Percentiles rank a stretch among this genome's conserved stretches.
phyloP scores from a whole-genome alignment of 768 basidiomycete genomes.

The Filobasidium floriforme region DNA sequence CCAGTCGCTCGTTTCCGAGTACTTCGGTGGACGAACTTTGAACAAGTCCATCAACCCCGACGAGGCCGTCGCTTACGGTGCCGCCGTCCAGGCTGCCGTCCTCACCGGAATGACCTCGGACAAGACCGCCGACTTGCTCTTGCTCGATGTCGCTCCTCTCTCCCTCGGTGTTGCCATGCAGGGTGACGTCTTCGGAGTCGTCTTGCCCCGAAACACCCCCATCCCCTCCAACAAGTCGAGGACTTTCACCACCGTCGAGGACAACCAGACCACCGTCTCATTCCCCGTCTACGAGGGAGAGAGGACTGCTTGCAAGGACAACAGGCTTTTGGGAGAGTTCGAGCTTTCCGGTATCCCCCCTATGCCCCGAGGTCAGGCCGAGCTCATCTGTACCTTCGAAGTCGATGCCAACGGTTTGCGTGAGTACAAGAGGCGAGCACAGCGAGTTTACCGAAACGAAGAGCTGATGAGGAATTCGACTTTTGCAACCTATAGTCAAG shows the following conservation, averaged over 20 bases:
- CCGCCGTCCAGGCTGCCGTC: slow-evolving; percentile 97
- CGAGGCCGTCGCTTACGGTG: slow-evolving; percentile 99
- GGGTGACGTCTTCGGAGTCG: slow-evolving; percentile 98
- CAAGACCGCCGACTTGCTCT: slow-evolving; percentile 94
- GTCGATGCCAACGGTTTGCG: slow-evolving; percentile 95
- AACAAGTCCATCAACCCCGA: slow-evolving; percentile 99
- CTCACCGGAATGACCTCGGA: slow-evolving; percentile 98
- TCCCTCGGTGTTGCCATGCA: slow-evolving; percentile 99
- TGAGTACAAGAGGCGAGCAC: not conserved
- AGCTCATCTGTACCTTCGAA: slow-evolving; percentile 98
- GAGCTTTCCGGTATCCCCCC: slow-evolving; percentile 98
- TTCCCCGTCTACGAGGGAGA: slow-evolving; percentile 99
- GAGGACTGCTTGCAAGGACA: slow-evolving; percentile 98
- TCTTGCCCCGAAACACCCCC: slow-evolving; percentile 98
- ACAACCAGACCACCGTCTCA: slow-evolving; percentile 99
- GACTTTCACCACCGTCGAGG: slow-evolving; percentile 99
- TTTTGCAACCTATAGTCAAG: slow-evolving; percentile 53
- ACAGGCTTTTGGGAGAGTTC: slow-evolving; percentile 97
- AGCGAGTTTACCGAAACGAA: not conserved
- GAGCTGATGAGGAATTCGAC: not conserved
- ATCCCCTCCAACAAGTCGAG: slow-evolving; percentile 99
- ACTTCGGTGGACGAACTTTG: slow-evolving; percentile 92
- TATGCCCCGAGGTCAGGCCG: slow-evolving; percentile 98
- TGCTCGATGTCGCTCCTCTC: slow-evolving; percentile 96
- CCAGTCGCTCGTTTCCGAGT: slow-evolving; percentile 94